Evolutionary conservation across 345 rosid genomes (phyloP).

Genomic region (Dipteronia sinensis): DNA sequence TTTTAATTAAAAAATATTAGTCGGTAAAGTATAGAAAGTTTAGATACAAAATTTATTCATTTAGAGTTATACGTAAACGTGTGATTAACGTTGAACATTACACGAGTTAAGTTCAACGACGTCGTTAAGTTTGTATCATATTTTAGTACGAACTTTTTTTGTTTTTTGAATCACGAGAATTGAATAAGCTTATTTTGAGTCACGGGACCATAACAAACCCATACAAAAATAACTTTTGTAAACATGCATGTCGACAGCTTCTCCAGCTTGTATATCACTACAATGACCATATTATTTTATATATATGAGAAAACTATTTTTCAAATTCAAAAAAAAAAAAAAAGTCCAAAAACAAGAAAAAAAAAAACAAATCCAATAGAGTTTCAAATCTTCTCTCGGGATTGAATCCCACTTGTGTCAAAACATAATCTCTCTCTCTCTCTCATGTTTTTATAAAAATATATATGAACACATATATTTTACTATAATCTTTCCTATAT

Average conservation of each 20-base stretch:
- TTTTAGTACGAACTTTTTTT: too few relatives aligned
- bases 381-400: slow-evolving; percentile 35
- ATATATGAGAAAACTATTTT: neutral
- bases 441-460: neutral
- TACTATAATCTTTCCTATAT: neutral
- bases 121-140: too few relatives aligned
- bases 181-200: neutral
- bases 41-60: too few relatives aligned
- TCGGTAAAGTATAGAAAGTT: too few relatives aligned
- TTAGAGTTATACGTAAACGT: neutral
- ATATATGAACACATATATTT: neutral
- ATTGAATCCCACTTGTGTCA: slow-evolving; percentile 48
- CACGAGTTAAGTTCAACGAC: neutral
- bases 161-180: neutral
- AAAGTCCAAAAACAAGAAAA: neutral
- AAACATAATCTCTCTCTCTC: slow-evolving; percentile 27
- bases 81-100: neutral
- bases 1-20: too few relatives aligned
- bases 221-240: neutral
- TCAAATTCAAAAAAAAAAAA: neutral
- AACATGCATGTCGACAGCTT: neutral
- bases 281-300: neutral
- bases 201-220: slow-evolving; percentile 2
- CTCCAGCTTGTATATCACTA: neutral
- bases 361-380: slow-evolving; percentile 10